Conservation (phyloP, 2,329 filamentous ascomycete species). For the Claviceps pazoutovae region DNA sequence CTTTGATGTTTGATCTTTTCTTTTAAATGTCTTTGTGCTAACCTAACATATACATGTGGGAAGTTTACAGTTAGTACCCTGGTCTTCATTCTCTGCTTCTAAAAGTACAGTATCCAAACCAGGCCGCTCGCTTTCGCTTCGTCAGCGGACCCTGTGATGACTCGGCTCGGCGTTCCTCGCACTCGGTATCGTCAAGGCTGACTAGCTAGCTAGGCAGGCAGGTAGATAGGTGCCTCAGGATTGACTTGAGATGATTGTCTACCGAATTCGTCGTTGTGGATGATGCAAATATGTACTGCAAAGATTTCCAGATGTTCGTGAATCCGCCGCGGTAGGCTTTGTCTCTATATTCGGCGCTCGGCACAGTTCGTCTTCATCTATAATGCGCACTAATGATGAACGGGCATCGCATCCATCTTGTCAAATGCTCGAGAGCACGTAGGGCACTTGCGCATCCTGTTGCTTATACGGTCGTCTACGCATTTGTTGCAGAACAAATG, state of each 20-base stretch:
- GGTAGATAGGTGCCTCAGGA: background rate
- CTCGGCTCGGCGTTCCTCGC: background rate
- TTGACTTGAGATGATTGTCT: background rate
- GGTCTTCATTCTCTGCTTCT: constrained; percentile 4
- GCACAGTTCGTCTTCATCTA: background rate
- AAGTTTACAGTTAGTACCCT: constrained; percentile 6
- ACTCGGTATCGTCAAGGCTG: background rate
- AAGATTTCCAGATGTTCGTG: background rate
- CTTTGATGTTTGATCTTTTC: background rate
- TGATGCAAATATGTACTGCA: background rate
- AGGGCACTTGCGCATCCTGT: constrained; percentile 88
- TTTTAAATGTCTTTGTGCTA: constrained; percentile 3
- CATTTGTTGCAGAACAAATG: constrained; percentile 89
- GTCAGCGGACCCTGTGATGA: background rate
- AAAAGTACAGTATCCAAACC: constrained; percentile 16
- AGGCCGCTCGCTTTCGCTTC: constrained; percentile 1
- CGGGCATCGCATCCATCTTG: constrained; percentile 73
- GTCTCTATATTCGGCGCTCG: background rate
- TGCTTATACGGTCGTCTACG: constrained; percentile 76
- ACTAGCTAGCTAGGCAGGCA: background rate
- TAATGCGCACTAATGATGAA: constrained; percentile 32
- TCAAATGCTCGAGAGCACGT: constrained; percentile 89
- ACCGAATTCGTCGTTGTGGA: background rate
- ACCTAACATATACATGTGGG: constrained; percentile 10
- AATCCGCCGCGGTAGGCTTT: background rate